Percentiles rank a stretch among this genome's conserved stretches.
These are phyloP conservation scores for Delitschia confertaspora DNA, from an alignment of 495 filamentous ascomycete species.

Conservation along the genomic window DNA sequence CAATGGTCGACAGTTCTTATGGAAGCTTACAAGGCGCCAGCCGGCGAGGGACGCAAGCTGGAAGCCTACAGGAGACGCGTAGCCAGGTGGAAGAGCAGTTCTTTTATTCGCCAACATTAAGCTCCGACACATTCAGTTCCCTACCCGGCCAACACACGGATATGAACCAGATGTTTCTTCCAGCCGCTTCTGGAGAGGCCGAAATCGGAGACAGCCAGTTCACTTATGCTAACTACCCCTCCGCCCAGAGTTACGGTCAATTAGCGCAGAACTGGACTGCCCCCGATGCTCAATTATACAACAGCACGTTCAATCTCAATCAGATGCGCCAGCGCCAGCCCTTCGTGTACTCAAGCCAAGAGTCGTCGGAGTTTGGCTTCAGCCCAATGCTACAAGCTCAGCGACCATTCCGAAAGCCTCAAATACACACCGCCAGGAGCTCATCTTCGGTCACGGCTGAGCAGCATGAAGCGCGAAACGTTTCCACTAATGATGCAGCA, in stretches of 20 bases:
- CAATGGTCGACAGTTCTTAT: slow-evolving; percentile 31
- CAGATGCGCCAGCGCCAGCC: background rate
- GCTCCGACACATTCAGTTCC: slow-evolving; percentile 30
- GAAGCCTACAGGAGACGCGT: slow-evolving; percentile 15
- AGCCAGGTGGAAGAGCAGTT: slow-evolving; percentile 16
- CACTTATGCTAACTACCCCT: slow-evolving; percentile 18
- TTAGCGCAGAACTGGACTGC: slow-evolving; percentile 6
- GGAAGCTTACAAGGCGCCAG: slow-evolving; percentile 23
- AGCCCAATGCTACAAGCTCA: background rate
- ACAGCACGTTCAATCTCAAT: slow-evolving; percentile 6
- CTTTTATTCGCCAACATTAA: slow-evolving; percentile 37
- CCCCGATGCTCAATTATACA: slow-evolving; percentile 8
- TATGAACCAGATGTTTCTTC: slow-evolving; percentile 14
- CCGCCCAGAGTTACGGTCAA: slow-evolving; percentile 15
- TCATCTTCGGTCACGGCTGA: slow-evolving; percentile 6
- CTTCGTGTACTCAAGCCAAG: slow-evolving; percentile 9
- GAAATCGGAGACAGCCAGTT: slow-evolving; percentile 12
- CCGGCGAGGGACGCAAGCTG: slow-evolving; percentile 5
- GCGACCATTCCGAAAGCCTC: slow-evolving; percentile 1
- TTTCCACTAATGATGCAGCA: slow-evolving; percentile 1
- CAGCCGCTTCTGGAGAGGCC: slow-evolving; percentile 7
- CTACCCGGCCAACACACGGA: slow-evolving; percentile 15
- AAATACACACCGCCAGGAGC: slow-evolving; percentile 7
- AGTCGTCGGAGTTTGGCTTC: slow-evolving; percentile 7
- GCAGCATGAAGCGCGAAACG: slow-evolving; percentile 1